Base-by-base conservation (phyloP, 2,329 filamentous ascomycete species). In the Alternaria hordeiaustralica region DNA sequence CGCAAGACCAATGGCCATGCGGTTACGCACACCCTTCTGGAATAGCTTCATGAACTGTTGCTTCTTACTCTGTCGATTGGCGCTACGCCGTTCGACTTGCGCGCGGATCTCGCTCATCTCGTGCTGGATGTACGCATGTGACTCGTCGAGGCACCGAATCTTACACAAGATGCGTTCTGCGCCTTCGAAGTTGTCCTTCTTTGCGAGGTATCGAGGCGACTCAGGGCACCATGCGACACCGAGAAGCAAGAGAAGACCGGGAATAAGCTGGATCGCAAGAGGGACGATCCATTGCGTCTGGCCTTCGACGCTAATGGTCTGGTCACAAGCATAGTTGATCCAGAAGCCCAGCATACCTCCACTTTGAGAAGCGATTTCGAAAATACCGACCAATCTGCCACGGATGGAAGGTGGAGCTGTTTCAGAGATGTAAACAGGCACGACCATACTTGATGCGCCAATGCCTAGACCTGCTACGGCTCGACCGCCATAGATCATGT, bases 351-450 rank as follows among this genome's bases (percentile, higher is more conserved):
- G 63, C 76, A 82, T 80, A 23, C 88, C 89, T 30, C 89, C 86
- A 2, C 87, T 82, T 79, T 90, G 89, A 79, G 87, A 90, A 25
- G 87, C 87, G 2, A 91, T 82, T 74, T 91, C 89, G 76, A 90
- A 91, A 56, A 91, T 85, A 55, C 89, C 89, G 23, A 91, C 87
- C 1, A 91, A 83, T 2, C 88, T 84, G 18, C 89, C 89, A 65
- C 89, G 85, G 50, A 91, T 85, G 5, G 88, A 87, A 0, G 88
- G 88, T 3, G 89, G 89, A 0, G 87, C 73, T 8, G 73, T 78
- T 55, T 81, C 79, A 9, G 78, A 76, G 55, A 81, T 80, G 56
- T 79, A 81, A 20, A 81, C 75, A 7, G 79, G 79, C 10, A 80
- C 77, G 13, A 77, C 74, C 56, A 80, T 75, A 18, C 77, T 79